These are phyloP conservation scores for Backusella circina DNA, from an alignment of 192 early-diverging fungal genomes.

Conservation along the genomic window DNA sequence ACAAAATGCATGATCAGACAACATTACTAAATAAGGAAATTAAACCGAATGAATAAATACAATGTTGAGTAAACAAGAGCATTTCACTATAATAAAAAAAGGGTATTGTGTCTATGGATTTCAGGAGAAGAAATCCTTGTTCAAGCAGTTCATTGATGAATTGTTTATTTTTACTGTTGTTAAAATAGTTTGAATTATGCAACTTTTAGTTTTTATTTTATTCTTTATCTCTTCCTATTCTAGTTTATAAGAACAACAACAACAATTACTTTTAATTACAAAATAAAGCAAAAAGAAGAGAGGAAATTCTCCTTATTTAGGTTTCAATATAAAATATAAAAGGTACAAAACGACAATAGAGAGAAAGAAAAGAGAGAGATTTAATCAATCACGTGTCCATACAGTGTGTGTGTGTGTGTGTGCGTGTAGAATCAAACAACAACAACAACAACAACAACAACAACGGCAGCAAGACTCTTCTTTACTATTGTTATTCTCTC, in stretches of 20 bases:
- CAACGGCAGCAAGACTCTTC: neutral
- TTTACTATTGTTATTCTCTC: neutral
- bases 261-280: no score
- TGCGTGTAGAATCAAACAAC: no score
- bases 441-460: neutral
- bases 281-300: no score
- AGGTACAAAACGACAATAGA: no score
- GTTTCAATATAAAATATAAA: no score
- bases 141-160: neutral
- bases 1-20: neutral
- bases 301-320: no score
- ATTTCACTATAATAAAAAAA: neutral
- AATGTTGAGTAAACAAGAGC: neutral
- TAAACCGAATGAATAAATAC: neutral
- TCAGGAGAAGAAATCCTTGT: neutral
- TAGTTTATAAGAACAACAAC: neutral
- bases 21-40: neutral
- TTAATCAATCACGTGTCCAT: no score
- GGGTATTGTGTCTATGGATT: neutral
- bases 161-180: neutral
- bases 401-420: no score
- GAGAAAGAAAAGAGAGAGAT: no score
- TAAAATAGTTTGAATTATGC: neutral
- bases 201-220: neutral
- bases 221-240: neutral